phyloP scores from a whole-genome alignment of 208 protist species.

The Acanthamoeba lenticulata region DNA sequence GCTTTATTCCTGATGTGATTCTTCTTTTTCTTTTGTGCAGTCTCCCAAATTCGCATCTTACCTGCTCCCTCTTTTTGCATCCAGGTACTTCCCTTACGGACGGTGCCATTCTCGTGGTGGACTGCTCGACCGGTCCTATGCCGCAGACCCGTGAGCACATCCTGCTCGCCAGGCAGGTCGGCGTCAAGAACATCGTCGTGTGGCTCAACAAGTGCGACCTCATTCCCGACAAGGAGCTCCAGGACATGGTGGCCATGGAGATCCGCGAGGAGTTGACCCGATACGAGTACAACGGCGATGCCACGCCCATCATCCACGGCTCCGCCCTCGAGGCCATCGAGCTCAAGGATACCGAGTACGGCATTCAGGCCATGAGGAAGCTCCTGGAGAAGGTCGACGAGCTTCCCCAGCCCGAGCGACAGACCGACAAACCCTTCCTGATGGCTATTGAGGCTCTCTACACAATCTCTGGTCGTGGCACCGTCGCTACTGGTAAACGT shows the following conservation, averaged over 20 bases:
- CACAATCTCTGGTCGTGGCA: conserved; percentile 93
- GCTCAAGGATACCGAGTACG: conserved; percentile 90
- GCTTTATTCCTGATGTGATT: neutral
- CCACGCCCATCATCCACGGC: conserved; percentile 91
- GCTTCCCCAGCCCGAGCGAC: conserved; percentile 90
- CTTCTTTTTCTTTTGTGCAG: neutral
- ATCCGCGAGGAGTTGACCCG: conserved; percentile 92
- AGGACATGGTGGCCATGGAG: conserved; percentile 96
- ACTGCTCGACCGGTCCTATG: conserved; percentile 96
- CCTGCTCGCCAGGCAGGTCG: conserved; percentile 97
- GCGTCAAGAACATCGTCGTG: conserved; percentile 96
- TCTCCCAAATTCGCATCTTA: neutral
- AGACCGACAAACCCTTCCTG: conserved; percentile 97
- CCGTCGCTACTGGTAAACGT: conserved; percentile 94
- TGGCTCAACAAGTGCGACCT: conserved; percentile 98
- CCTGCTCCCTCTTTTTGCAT: neutral
- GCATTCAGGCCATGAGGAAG: conserved; percentile 89
- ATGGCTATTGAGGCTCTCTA: conserved; percentile 94
- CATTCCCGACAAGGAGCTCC: conserved; percentile 83
- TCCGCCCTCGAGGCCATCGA: conserved; percentile 97
- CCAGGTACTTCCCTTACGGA: conserved; percentile 88
- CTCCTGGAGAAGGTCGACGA: conserved; percentile 95
- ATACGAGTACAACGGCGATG: conserved; percentile 89
- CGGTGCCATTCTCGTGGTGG: conserved; percentile 91
- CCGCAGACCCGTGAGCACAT: conserved; percentile 99